Conservation (phyloP, 1,284 basidiomycete genomes). For the Filobasidium uniguttulatum region DNA sequence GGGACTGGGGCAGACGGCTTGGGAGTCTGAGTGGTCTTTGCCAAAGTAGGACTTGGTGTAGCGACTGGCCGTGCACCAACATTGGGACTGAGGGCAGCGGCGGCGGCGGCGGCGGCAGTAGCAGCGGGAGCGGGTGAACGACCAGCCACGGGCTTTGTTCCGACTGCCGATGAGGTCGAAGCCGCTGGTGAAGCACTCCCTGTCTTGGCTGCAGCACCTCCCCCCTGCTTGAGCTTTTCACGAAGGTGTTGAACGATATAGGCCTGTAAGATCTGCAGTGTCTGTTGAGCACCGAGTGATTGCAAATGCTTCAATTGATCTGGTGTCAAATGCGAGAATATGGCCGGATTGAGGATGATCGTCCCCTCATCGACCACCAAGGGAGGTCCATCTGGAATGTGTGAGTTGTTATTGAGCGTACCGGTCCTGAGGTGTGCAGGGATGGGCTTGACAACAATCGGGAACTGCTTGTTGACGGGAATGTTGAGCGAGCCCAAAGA, state of each 20-base stretch:
- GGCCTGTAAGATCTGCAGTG: conserved; percentile 63
- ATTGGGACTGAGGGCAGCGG: no score
- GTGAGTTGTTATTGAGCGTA: conserved; percentile 15
- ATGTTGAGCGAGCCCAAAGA: conserved; percentile 8
- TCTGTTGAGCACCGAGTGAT: conserved; percentile 65
- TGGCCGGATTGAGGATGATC: conserved; percentile 66
- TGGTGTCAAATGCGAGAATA: conserved; percentile 63
- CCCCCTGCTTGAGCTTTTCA: conserved; percentile 49
- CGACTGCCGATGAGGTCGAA: background rate
- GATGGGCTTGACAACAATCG: conserved; percentile 49
- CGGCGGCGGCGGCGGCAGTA: no score
- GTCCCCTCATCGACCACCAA: conserved; percentile 75
- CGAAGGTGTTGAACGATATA: conserved; percentile 76
- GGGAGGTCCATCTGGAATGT: conserved; percentile 44
- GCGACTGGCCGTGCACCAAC: no score
- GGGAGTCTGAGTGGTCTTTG: no score
- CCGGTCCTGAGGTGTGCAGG: conserved; percentile 30
- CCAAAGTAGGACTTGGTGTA: no score
- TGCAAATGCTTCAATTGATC: conserved; percentile 64
- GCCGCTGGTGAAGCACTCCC: background rate
- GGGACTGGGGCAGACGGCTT: no score
- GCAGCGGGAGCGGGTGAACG: background rate
- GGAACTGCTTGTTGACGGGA: conserved; percentile 31
- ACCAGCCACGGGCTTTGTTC: background rate
- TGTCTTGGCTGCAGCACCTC: conserved; percentile 8